Percentiles rank a stretch among this genome's conserved stretches.
These are phyloP conservation scores for Fusarium sarcochroum DNA, from an alignment of 2,329 filamentous ascomycete genomes.

Conservation along the genomic window DNA sequence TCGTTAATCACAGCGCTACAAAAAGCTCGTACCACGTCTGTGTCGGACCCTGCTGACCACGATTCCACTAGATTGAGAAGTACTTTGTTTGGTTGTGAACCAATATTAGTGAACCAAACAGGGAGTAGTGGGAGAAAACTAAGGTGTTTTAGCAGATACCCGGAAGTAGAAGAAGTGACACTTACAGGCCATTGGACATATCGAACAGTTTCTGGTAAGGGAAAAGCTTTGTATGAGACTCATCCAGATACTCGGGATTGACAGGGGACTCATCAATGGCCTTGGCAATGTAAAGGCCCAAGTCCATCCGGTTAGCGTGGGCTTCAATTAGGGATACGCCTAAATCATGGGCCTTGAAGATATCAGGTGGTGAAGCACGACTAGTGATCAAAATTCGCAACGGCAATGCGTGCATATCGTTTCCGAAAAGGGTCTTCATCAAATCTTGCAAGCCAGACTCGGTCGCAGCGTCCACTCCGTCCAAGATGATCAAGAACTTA, in stretches of 20 bases:
- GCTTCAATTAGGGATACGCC: rapidly evolving
- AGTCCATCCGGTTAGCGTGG: background rate
- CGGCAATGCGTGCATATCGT: rapidly evolving
- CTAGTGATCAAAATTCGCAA: background rate
- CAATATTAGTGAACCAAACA: background rate
- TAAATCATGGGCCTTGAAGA: rapidly evolving
- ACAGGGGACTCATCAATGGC: background rate
- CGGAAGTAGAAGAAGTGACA: rapidly evolving
- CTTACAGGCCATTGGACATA: background rate
- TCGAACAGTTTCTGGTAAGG: background rate
- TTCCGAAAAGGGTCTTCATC: background rate
- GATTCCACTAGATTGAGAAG: background rate
- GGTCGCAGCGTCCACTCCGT: conserved; percentile 1
- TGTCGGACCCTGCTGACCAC: rapidly evolving
- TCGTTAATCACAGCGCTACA: background rate
- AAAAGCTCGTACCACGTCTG: background rate
- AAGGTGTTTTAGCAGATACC: background rate
- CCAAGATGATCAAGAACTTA: background rate
- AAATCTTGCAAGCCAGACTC: background rate
- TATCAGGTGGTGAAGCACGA: rapidly evolving
- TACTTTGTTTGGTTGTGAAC: background rate
- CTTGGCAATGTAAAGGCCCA: background rate
- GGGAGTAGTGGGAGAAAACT: conserved; percentile 1
- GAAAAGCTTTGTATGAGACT: background rate
- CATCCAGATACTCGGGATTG: background rate